Percentiles rank a stretch among this genome's conserved stretches.
phyloP scores from a whole-genome alignment of 176 grass and related monocot species.

The Ensete ventricosum region DNA sequence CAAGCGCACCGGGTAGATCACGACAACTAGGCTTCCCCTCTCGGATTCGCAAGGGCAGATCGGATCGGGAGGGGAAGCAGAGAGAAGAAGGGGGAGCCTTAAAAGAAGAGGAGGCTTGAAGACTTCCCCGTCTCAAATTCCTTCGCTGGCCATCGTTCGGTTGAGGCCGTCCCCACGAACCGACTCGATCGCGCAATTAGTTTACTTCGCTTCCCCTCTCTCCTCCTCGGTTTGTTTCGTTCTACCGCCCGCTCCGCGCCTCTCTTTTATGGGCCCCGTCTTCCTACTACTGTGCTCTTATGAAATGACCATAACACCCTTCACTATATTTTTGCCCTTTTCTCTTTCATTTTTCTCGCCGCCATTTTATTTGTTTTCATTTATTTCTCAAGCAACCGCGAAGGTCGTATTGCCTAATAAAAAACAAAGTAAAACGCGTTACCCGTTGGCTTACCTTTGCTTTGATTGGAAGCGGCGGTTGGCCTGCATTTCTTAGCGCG shows the following conservation, averaged over 20 bases:
- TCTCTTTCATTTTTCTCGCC: neutral
- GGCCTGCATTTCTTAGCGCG: too few relatives aligned
- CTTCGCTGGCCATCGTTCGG: neutral
- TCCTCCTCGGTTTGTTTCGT: too few relatives aligned
- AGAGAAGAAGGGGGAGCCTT: too few relatives aligned
- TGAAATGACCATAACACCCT: neutral
- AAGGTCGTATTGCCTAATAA: neutral
- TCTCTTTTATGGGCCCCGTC: neutral
- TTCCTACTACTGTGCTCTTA: neutral
- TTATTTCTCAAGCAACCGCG: neutral
- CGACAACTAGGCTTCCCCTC: neutral
- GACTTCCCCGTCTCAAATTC: neutral
- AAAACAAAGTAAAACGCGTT: too few relatives aligned
- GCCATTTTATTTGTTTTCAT: neutral
- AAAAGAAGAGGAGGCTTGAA: neutral
- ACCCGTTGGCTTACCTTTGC: neutral
- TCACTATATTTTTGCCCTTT: neutral
- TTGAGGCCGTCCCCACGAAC: neutral
- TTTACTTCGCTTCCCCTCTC: too few relatives aligned
- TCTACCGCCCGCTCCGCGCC: neutral
- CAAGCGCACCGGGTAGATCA: neutral
- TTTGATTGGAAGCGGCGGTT: neutral
- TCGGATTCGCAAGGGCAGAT: neutral
- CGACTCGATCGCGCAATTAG: neutral
- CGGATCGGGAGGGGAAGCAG: neutral